Base-by-base conservation (phyloP, 1,284 basidiomycete genomes). In the Melampsora americana region DNA sequence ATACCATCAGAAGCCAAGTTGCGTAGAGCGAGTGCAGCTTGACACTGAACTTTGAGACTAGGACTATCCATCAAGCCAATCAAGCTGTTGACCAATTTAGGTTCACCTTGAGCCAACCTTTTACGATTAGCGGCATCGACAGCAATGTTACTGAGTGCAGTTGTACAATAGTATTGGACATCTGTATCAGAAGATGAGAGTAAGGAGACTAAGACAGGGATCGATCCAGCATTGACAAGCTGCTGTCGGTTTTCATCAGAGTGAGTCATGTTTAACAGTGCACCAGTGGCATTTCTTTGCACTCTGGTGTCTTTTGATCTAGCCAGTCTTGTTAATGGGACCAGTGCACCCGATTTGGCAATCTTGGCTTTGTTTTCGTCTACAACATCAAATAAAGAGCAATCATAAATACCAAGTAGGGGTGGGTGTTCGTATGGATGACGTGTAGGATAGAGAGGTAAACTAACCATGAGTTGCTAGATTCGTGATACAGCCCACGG, bases 281-380 rank as follows among this genome's bases (percentile, higher is more conserved):
- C 96, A 16, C 96, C 96, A 0, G 96, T 99, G 2, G 96, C 96
- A 82, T 99, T 99, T 77, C 96, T 88, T 84, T 99, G 96, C 0
- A 99, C 96, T 48, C 96, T 89, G 94, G 99, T 98, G 84, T 99
- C 96, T 85, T 98, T 99, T 42, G 95, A 97, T 78, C 93, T 90
- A 62, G 96, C 96, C 62, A 99, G 87, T 67, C 96, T 89, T 62
- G 96, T 99, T 56, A 99, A 88, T 50, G 96, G 96, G 32, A 98
- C 93, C 68, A 99, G 86, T 18, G 96, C 96, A 69, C 96, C 96
- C 4, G 95, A 98, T 86, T 98, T 98, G 72, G 96, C 96, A 79
- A 99, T 99, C 87, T 96, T 97, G 67, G 95, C 97, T 88, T 99
- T 99, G 88, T 99, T 99, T 83, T 99, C 96, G 82, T 99, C 95